Evolutionary conservation across 139 green algal species (phyloP).

Genomic region (Tetraselmis striata): DNA sequence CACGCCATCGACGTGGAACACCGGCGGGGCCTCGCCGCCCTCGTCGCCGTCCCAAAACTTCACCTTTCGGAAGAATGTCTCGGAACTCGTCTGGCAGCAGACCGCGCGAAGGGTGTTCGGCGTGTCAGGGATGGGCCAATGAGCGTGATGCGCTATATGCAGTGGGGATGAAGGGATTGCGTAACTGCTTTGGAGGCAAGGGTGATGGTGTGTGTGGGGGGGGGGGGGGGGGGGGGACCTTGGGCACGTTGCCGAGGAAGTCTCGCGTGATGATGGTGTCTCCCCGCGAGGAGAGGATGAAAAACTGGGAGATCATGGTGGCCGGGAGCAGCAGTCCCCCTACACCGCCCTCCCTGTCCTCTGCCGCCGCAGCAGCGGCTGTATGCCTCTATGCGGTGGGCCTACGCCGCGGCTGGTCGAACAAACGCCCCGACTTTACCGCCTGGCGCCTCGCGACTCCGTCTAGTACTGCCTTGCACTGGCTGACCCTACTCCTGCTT

Average conservation of each 20-base stretch:
- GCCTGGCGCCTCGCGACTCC: neutral
- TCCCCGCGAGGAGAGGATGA: slow-evolving; percentile 79
- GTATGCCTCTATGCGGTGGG: neutral
- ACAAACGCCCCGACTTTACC: neutral
- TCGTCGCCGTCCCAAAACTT: slow-evolving; percentile 75
- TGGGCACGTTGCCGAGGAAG: slow-evolving; percentile 81
- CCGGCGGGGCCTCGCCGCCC: slow-evolving; percentile 68
- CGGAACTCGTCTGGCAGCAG: slow-evolving; percentile 51
- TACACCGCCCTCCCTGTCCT: neutral
- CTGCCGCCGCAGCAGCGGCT: neutral
- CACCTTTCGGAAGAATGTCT: slow-evolving; percentile 86
- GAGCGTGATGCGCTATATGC: neutral
- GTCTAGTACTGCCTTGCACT: neutral
- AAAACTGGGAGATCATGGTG: slow-evolving; percentile 85
- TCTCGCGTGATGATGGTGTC: slow-evolving; percentile 90
- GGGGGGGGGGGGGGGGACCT: slow-evolving; percentile 26
- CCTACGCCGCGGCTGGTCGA: neutral
- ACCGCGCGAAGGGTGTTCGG: neutral
- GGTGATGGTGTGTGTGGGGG: neutral
- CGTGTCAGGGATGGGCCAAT: neutral
- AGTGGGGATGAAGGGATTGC: neutral
- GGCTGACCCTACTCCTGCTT: slow-evolving; percentile 9
- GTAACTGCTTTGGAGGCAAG: neutral
- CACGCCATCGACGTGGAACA: slow-evolving; percentile 88
- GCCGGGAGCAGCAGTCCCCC: neutral